Base-by-base conservation (phyloP, 331 rosid species). In the Quercus phellos region DNA sequence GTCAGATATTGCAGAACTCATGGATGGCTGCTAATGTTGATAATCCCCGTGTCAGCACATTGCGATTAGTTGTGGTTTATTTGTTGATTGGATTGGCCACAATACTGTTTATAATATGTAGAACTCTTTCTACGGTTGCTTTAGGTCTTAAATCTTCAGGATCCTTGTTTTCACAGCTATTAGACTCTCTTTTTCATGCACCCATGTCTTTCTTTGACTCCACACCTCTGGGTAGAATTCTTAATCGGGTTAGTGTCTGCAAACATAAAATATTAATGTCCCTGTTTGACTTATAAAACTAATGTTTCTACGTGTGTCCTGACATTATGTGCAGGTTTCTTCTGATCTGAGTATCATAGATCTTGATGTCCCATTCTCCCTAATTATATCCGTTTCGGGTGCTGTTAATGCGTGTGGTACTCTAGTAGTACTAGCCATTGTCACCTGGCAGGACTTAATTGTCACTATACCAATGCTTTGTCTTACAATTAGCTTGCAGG, bases 161-260 rank as follows among this genome's bases (percentile, higher is more conserved):
- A 56, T 88, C 96, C 51, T 73, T 93, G 29, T 93, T 90, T 84
- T 81, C 85, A 74, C 90, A 88, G 78, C 46, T 38, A 38, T 38
- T 38, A 38, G 46, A 38, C 46, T 38, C 46, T 3, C 3, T 38
- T 38, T 8, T 38, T 8, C 46, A 3, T 38, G 46, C 87, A 1
- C 96, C 97, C 2, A 88, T 93, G 96, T 84, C 97, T 2, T 93
- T 93, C 78, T 93, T 88, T 71, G 97, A 93, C 80, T 93, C 97
- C 74, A 93, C 97, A 16, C 97, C 97, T 79, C 78, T 93, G 59
- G 96, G 97, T 77, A 75, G 96, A 86, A 90, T 93, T 74, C 96
- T 93, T 56, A 90, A 90, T 74, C 92, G 94, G 89, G 97, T 90
- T 85, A 77, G 82, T 72, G 78, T 75, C n/a, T n/a, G 61, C 29